Conservation (phyloP, 177 flowering plant genomes). For the Vitis hybrid region DNA sequence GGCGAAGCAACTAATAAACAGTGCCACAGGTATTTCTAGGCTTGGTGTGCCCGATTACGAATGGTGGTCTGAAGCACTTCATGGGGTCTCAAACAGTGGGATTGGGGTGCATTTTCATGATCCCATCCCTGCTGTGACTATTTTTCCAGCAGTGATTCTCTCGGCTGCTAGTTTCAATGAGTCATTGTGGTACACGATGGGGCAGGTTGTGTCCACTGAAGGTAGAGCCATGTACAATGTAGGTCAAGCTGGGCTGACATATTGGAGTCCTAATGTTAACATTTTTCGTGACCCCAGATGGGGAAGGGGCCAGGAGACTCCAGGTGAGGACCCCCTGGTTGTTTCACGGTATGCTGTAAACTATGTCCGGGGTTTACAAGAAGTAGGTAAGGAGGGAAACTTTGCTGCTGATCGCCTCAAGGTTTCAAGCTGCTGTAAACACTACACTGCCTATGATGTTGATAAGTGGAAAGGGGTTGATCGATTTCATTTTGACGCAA, state of each 20-base stretch:
- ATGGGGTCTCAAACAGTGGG: slow-evolving; percentile 61
- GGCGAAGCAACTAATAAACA: slow-evolving; percentile 47
- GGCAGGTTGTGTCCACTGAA: slow-evolving; percentile 69
- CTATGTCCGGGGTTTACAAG: slow-evolving; percentile 77
- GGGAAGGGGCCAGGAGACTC: slow-evolving; percentile 87
- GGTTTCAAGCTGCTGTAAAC: slow-evolving; percentile 86
- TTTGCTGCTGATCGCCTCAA: slow-evolving; percentile 32
- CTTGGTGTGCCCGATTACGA: slow-evolving; percentile 58
- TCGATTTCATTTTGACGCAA: slow-evolving; percentile 75
- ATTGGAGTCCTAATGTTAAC: slow-evolving; percentile 85
- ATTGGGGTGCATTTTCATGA: slow-evolving; percentile 39
- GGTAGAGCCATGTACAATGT: slow-evolving; percentile 89
- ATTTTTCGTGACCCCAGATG: slow-evolving; percentile 84
- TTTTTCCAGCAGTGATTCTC: slow-evolving; percentile 61
- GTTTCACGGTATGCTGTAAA: slow-evolving; percentile 57
- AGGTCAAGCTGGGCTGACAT: slow-evolving; percentile 72
- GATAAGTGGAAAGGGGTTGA: slow-evolving; percentile 76
- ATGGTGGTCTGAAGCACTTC: slow-evolving; percentile 89
- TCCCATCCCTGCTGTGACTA: slow-evolving; percentile 66
- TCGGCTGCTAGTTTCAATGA: slow-evolving; percentile 56
- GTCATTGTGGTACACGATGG: slow-evolving; percentile 53
- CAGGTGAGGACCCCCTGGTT: slow-evolving; percentile 79
- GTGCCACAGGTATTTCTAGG: slow-evolving; percentile 43
- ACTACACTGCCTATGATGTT: slow-evolving; percentile 83
- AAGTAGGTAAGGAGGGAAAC: slow-evolving; percentile 19